phyloP scores from a whole-genome alignment of 1,284 basidiomycete species.

The Athelia sp. region DNA sequence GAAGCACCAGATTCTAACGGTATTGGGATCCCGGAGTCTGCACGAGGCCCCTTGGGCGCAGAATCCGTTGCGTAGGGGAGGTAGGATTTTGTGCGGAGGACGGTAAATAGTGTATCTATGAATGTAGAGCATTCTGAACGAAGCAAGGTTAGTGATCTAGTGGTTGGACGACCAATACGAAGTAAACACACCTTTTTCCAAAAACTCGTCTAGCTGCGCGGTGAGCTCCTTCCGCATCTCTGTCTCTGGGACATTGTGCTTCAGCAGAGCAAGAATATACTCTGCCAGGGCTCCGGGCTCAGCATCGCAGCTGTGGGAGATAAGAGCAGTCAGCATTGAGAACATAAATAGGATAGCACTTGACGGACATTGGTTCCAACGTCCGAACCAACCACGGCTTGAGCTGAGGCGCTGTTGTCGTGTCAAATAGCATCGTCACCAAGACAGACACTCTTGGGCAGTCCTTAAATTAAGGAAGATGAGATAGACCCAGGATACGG shows the following conservation, averaged over 20 bases:
- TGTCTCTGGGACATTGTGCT: conserved; percentile 81
- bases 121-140: conserved; percentile 68
- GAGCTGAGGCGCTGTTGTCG: conserved; percentile 54
- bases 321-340: conserved; percentile 5
- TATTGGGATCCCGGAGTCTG: conserved; percentile 70
- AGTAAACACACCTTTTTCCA: conserved; percentile 73
- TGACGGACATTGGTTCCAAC: conserved; percentile 77
- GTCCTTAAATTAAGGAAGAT: too few relatives aligned
- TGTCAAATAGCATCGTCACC: conserved; percentile 59
- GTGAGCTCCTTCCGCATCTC: conserved; percentile 80
- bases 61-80: conserved; percentile 57
- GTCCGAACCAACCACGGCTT: conserved; percentile 82
- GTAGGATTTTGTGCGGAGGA: conserved; percentile 79
- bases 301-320: conserved; percentile 78
- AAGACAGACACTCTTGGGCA: neutral
- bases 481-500: too few relatives aligned
- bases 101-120: conserved; percentile 80
- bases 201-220: conserved; percentile 83
- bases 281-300: conserved; percentile 92
- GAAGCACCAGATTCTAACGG: conserved; percentile 56
- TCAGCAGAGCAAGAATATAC: conserved; percentile 92
- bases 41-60: conserved; percentile 31
- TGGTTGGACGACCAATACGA: neutral
- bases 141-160: conserved; percentile 1
- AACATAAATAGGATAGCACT: conserved; percentile 3